Evolutionary conservation across 2,329 filamentous ascomycete species (phyloP), one percentile per base, ranked within the genome.

Genomic region (Fusarium sp.): DNA sequence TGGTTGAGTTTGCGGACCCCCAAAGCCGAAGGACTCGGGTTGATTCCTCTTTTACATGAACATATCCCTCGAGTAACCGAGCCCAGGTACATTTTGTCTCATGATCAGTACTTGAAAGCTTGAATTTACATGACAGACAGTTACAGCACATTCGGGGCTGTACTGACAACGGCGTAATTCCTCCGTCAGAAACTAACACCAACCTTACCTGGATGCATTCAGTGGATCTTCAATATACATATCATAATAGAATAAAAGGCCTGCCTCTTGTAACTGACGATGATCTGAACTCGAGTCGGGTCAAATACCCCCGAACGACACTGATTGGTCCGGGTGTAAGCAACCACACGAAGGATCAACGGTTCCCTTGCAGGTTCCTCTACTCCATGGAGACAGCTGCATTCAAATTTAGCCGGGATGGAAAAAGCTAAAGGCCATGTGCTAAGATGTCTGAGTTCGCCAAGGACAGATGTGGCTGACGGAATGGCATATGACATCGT

Each of bases 321-420:
- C 46, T 56, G 43, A 73, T 73, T 73, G 71, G 71, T 38, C 67
- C 71, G 71, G 67, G 44, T 73, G 53, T 42, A 64, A 64, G 21
- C 21, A 54, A 61, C 42, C 25, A 52, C 21, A 13, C 57, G 28
- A 28, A 52, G 33, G 43, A 68, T 64, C 44, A 73, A 60, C 64
- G 59, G 46, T 44, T 46, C 58, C 35, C 54, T 50, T 44, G 54
- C 19, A 28, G 19, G 33, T 28, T 63, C n/a, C 13, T 30, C 32
- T 38, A 28, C n/a, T 19, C 11, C 7, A 40, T 28, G 33, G 35
- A 53, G 30, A 38, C 30, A 38, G 46, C 35, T 30, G 43, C 25
- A 44, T 53, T 58, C 12, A 25, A 18, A 63, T 74, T 74, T 64
- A 73, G 42, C 71, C 71, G 71, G 53, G 47, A 33, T 50, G n/a